Percentiles rank a stretch among this genome's conserved stretches.
Conservation (phyloP, 192 early-diverging fungal genomes). For the Coemansia sp. region DNA sequence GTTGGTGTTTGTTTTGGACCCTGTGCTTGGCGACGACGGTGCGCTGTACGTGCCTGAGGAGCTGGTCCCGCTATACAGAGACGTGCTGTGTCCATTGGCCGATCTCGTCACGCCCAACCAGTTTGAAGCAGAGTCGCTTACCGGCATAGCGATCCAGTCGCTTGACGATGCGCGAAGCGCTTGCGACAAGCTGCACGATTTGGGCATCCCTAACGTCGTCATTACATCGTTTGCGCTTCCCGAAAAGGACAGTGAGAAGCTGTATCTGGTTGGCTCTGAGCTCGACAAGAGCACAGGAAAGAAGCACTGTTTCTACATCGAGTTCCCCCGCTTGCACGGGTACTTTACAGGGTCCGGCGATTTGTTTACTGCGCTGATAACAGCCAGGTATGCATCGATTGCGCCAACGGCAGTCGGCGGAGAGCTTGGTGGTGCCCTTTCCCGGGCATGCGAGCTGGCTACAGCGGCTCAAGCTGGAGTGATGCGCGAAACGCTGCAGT, state of each 20-base stretch:
- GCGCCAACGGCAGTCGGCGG: slow-evolving; percentile 5
- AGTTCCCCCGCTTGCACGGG: slow-evolving; percentile 71
- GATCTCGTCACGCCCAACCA: slow-evolving; percentile 87
- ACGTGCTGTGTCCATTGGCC: slow-evolving; percentile 66
- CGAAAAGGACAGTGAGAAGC: slow-evolving; percentile 5
- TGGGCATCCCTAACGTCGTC: slow-evolving; percentile 69
- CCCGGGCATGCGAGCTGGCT: slow-evolving; percentile 65
- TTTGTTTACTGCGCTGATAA: slow-evolving; percentile 73
- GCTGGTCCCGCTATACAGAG: slow-evolving; percentile 75
- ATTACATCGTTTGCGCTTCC: slow-evolving; percentile 71
- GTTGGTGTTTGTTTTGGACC: slow-evolving; percentile 67
- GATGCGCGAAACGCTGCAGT: slow-evolving; percentile 60
- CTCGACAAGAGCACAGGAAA: neutral
- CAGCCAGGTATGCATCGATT: slow-evolving; percentile 62
- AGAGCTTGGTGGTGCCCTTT: slow-evolving; percentile 21
- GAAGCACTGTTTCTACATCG: slow-evolving; percentile 63
- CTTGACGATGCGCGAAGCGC: slow-evolving; percentile 58
- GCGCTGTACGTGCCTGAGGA: slow-evolving; percentile 78
- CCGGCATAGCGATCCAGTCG: slow-evolving; percentile 57
- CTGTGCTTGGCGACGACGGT: slow-evolving; percentile 89
- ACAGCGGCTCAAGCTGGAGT: slow-evolving; percentile 72
- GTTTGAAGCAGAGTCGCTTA: slow-evolving; percentile 82
- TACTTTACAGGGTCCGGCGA: slow-evolving; percentile 95
- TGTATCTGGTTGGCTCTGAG: slow-evolving; percentile 58
- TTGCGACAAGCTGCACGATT: slow-evolving; percentile 63